Percentiles rank a stretch among this genome's conserved stretches.
These are phyloP conservation scores for Alternaria longipes DNA, from an alignment of 2,329 filamentous ascomycete species.

Conservation along the genomic window DNA sequence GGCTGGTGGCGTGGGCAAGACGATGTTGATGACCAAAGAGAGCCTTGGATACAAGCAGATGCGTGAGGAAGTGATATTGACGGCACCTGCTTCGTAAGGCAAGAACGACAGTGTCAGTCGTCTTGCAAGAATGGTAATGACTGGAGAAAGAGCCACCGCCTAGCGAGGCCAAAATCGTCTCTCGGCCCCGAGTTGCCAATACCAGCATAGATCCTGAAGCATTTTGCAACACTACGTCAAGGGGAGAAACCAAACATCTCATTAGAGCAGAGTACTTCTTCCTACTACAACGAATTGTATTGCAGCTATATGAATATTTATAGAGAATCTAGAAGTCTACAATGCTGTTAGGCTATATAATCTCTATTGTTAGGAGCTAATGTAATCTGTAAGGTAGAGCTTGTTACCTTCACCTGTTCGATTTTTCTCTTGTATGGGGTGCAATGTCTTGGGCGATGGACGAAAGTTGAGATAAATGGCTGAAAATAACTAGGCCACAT, in stretches of 20 bases:
- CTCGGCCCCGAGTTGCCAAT: not conserved
- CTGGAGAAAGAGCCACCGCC: not conserved
- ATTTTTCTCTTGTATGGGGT: too few relatives aligned
- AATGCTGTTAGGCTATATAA: too few relatives aligned
- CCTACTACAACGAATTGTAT: too few relatives aligned
- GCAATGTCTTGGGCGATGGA: too few relatives aligned
- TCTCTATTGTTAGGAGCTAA: too few relatives aligned
- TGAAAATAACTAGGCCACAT: not conserved
- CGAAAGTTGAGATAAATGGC: not conserved
- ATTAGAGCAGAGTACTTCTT: too few relatives aligned
- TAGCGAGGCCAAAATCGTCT: not conserved
- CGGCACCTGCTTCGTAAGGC: not conserved
- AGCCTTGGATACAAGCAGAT: not conserved
- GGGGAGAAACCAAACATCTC: too few relatives aligned
- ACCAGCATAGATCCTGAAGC: not conserved
- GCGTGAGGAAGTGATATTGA: not conserved
- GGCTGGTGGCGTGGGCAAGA: not conserved
- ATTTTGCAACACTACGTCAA: not conserved
- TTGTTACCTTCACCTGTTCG: too few relatives aligned
- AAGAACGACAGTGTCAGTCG: not conserved
- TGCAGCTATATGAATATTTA: too few relatives aligned
- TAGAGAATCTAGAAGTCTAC: too few relatives aligned
- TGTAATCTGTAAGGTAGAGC: too few relatives aligned
- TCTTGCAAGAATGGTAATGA: not conserved
- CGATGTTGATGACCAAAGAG: not conserved